Evolutionary conservation across 192 early-diverging fungal genomes (phyloP), one percentile per base, ranked within the genome.

Genomic region (Backusella psychrophila): DNA sequence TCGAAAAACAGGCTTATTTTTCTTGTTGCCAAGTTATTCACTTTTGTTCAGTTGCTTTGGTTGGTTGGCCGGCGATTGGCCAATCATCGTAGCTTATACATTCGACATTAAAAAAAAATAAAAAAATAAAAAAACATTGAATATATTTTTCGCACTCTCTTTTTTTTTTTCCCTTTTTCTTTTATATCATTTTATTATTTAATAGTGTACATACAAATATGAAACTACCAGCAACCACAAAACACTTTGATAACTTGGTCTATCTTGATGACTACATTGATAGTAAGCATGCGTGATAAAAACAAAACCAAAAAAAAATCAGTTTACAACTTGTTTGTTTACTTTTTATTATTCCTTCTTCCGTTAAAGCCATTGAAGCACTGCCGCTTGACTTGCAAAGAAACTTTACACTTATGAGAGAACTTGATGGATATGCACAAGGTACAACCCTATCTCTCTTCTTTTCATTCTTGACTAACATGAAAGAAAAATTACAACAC

Each of bases 191-290:
- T 69, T 33, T 21, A 26, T 14, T 41, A 42, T 69, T 23, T 41
- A 39, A 36, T 6, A 33, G 6, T 29, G 15, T 39, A 23, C 38
- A 21, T 23, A 29, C 26, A 81, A 14, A 29, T 29, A 81, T 75
- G 76, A 78, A 75, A 21, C 46, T 69, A 19, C 66, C 67, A 34
- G 39, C 82, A 31, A 66, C 74, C 31, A 49, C 77, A 15, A 84
- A 83, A 66, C 76, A 84, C 0, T 75, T 81, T 69, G 85, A 89
- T 52, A 82, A 84, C 29, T 71, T 90, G 29, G 84, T 90, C 31
- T 92, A 94, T 73, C 85, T 94, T 11, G 92, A 98, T 79, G 97
- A 98, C 74, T 98, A 98, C 78, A 83, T 98, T 14, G 97, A 98
- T 84, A 96, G 93, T 94, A 83, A 76, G 82, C 76, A 0, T 15